Evolutionary conservation across 352 stramenopile species (phyloP), one percentile per base, ranked within the genome.

Genomic region (Phytophthora sansomeana): DNA sequence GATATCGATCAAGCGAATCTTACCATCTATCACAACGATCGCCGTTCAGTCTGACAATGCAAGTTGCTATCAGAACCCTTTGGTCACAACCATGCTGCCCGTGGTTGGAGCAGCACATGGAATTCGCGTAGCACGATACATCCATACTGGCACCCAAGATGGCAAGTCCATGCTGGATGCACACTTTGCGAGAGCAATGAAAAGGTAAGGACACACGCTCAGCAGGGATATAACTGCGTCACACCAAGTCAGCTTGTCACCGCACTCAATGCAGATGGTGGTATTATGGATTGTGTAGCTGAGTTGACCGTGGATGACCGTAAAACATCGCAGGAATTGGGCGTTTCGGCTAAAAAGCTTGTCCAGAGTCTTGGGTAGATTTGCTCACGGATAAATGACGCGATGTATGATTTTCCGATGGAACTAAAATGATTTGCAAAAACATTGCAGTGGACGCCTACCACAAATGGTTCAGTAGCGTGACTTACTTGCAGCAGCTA

Each of bases 91-190:
- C 2, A 16, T 67, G 1, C 13, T 79, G 10, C 66, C 66, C 4
- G 65, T 63, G n/a, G 11, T 82, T 11, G 6, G 36, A 33, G 0
- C 13, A 3, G 38, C 17, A 3, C 51, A 74, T 32, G 59, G 36
- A 19, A 24, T 77, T 19, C 24, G 38, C 10, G 55, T 77, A 0
- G 24, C 24, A 0, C 38, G 56, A 8, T 69, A 69, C 17, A 44
- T 83, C 11, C 71, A 73, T 14, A 72, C 60, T 1, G 69, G 76
- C 19, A 76, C 65, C 0, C 57, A 73, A 36, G 64, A 78, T 38
- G 69, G 60, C 0, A 75, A 76, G 29, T 48, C 51, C 4, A 14
- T 63, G 5, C 36, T 78, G 17, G 59, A 69, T 36, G 60, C 59
- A 0, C 58, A 77, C 26, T 78, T 81, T 50, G 69, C 69, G 19